These are phyloP conservation scores for Aspergillus aculeatus DNA, from an alignment of 2,329 filamentous ascomycete species.

Conservation along the genomic window DNA sequence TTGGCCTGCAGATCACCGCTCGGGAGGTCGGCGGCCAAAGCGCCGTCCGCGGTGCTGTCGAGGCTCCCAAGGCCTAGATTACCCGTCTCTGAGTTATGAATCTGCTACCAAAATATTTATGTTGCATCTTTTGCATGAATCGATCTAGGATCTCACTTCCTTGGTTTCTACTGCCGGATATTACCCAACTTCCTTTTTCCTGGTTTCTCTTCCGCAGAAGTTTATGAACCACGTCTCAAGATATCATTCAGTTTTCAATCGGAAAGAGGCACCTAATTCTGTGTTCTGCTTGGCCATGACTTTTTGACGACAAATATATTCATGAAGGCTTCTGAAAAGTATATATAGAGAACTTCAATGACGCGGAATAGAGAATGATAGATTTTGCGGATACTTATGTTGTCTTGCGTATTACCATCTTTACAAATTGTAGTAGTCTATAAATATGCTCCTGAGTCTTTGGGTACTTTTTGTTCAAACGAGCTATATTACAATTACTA, in stretches of 20 bases:
- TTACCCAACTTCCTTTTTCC: background rate
- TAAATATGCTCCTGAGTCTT: no score
- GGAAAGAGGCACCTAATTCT: background rate
- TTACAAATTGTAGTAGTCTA: no score
- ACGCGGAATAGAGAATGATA: constrained; percentile 18
- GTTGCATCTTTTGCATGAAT: constrained; percentile 6
- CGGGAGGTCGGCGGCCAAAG: constrained; percentile 86
- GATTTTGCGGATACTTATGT: constrained; percentile 7
- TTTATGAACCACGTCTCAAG: background rate
- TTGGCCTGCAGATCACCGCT: constrained; percentile 75
- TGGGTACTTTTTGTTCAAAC: background rate
- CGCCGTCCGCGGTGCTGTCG: constrained; percentile 67
- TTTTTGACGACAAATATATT: constrained; percentile 26
- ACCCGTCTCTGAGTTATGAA: constrained; percentile 17
- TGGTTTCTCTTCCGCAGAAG: background rate
- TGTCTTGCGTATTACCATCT: no score
- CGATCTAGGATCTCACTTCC: constrained; percentile 3
- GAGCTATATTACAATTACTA: constrained; percentile 18
- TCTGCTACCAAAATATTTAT: constrained; percentile 7
- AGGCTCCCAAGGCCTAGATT: constrained; percentile 35
- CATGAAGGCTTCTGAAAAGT: constrained; percentile 25
- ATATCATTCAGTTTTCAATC: background rate
- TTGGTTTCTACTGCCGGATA: background rate
- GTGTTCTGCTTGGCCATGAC: constrained; percentile 14
- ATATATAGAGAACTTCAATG: constrained; percentile 24